Conservation (phyloP, 805 yeast genomes). For the Candida insectalens region DNA sequence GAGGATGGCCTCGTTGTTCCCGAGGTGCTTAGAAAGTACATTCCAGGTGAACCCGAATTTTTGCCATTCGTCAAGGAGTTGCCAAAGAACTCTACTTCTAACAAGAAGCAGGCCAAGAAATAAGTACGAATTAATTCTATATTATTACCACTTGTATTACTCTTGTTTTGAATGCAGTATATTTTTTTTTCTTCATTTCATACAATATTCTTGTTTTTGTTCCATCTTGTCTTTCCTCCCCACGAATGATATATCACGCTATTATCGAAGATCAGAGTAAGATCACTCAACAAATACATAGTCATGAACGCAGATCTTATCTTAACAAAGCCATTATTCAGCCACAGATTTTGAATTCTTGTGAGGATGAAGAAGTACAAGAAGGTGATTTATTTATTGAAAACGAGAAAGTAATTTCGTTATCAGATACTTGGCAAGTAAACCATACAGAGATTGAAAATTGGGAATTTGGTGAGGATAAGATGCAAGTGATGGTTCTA, state of each 20-base stretch:
- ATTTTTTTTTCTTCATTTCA: too few relatives aligned
- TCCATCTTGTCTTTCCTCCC: too few relatives aligned
- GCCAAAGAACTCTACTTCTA: slow-evolving; percentile 89
- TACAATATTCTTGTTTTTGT: too few relatives aligned
- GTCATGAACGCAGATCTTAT: neutral
- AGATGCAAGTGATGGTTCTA: neutral
- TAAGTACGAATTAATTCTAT: neutral
- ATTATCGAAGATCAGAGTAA: neutral
- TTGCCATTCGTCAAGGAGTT: slow-evolving; percentile 83
- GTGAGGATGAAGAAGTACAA: neutral
- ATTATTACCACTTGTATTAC: neutral
- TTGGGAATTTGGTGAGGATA: slow-evolving; percentile 5
- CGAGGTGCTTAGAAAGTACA: slow-evolving; percentile 89
- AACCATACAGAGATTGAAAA: slow-evolving; percentile 1
- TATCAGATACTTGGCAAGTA: slow-evolving; percentile 8
- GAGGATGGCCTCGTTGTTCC: slow-evolving; percentile 92
- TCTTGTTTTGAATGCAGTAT: too few relatives aligned
- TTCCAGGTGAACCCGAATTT: slow-evolving; percentile 98
- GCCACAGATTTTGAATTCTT: neutral
- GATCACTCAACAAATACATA: neutral
- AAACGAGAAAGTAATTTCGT: slow-evolving; percentile 3
- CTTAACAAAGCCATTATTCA: neutral
- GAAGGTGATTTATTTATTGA: slow-evolving; percentile 1
- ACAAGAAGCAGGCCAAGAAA: slow-evolving; percentile 20
- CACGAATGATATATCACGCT: too few relatives aligned